Percentiles rank a stretch among this genome's conserved stretches.
Evolutionary conservation across 2,329 filamentous ascomycete species (phyloP).

Genomic region (Mycocentrospora acerina): DNA sequence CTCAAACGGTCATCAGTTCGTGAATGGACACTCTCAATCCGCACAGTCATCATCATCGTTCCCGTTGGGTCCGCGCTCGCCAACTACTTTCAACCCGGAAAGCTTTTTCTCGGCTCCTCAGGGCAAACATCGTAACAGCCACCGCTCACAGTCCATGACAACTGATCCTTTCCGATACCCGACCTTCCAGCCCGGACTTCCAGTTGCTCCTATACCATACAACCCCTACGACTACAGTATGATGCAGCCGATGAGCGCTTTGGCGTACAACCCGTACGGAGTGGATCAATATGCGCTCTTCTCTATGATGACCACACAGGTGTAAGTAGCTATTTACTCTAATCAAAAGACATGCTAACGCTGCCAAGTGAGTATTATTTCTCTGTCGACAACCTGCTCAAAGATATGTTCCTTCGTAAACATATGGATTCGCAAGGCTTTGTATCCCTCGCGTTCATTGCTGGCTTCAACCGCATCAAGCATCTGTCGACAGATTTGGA

Average conservation of each 20-base stretch:
- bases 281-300: conserved; percentile 60
- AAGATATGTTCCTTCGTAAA: conserved; percentile 83
- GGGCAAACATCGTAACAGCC: conserved; percentile 49
- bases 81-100: conserved; percentile 39
- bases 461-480: conserved; percentile 83
- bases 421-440: conserved; percentile 97
- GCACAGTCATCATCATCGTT: conserved; percentile 36
- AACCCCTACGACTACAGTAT: conserved; percentile 60
- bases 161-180: conserved; percentile 53
- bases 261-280: conserved; percentile 60
- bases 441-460: conserved; percentile 76
- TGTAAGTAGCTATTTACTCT: conserved; percentile 44
- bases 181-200: conserved; percentile 37
- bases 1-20: conserved; percentile 40
- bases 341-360: conserved; percentile 26
- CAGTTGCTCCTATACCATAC: conserved; percentile 50
- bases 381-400: conserved; percentile 91
- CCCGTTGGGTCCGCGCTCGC: conserved; percentile 38
- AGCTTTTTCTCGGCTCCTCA: conserved; percentile 37
- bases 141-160: conserved; percentile 64
- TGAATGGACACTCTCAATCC: conserved; percentile 43
- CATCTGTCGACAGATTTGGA: conserved; percentile 70
- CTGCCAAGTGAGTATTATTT: conserved; percentile 86
- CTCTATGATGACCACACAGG: conserved; percentile 61
- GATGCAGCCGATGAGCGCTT: conserved; percentile 59